Percentiles rank a stretch among this genome's conserved stretches.
Evolutionary conservation across 2,329 filamentous ascomycete species (phyloP).

Genomic region (Arthrobotrys conoides): DNA sequence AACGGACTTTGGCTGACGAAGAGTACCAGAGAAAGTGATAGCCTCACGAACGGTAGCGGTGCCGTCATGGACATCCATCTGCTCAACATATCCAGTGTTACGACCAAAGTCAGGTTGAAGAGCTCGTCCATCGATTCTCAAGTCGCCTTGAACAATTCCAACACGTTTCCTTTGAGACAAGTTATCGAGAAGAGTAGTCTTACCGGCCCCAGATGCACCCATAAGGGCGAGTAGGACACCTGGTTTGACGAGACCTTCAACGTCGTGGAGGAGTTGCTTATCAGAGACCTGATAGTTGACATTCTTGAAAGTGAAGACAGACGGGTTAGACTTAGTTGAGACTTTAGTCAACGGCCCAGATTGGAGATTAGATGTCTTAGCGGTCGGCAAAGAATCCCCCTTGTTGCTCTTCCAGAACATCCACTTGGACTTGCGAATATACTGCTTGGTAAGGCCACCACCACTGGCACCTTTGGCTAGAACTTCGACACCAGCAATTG

Average conservation of each 20-base stretch:
- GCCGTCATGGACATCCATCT: constrained; percentile 79
- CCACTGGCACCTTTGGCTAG: constrained; percentile 75
- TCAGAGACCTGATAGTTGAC: constrained; percentile 81
- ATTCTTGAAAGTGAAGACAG: constrained; percentile 78
- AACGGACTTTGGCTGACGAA: constrained; percentile 73
- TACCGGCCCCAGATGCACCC: constrained; percentile 85
- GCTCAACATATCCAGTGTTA: constrained; percentile 79
- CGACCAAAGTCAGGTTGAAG: constrained; percentile 77
- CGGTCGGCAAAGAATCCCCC: constrained; percentile 26
- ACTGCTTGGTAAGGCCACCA: constrained; percentile 67
- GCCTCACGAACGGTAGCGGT: constrained; percentile 78
- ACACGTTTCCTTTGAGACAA: constrained; percentile 79
- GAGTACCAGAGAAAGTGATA: constrained; percentile 77
- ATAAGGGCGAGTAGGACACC: constrained; percentile 85
- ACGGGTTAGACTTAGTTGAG: constrained; percentile 60
- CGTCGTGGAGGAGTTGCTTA: constrained; percentile 76
- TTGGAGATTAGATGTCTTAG: constrained; percentile 23
- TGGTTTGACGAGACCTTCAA: constrained; percentile 84
- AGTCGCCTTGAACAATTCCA: constrained; percentile 77
- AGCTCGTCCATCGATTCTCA: constrained; percentile 78
- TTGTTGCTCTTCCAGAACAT: constrained; percentile 27
- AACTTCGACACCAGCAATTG: constrained; percentile 78
- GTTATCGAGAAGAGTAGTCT: constrained; percentile 85
- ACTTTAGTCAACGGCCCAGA: constrained; percentile 43
- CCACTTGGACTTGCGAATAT: constrained; percentile 50